Evolutionary conservation across 2,329 filamentous ascomycete genomes (phyloP).

Genomic region (Arthrobotrys sphaeroides): DNA sequence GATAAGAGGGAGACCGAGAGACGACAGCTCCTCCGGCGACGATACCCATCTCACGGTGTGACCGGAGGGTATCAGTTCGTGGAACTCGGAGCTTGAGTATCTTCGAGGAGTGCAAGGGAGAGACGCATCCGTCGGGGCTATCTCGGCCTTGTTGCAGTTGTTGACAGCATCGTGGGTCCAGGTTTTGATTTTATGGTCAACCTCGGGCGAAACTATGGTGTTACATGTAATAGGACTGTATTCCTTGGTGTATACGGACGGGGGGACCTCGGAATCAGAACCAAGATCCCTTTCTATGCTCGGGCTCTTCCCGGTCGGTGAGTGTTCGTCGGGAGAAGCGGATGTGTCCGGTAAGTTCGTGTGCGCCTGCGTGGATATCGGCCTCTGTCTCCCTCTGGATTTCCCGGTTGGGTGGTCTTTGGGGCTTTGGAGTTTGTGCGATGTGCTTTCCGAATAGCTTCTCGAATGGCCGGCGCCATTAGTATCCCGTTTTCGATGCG

Average conservation of each 20-base stretch:
- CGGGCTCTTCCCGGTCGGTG: constrained; percentile 48
- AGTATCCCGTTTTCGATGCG: constrained; percentile 81
- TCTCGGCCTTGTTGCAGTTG: constrained; percentile 23
- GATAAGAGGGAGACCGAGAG: constrained; percentile 40
- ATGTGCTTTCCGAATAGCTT: constrained; percentile 64
- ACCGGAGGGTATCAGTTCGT: constrained; percentile 42
- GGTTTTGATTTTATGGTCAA: constrained; percentile 49
- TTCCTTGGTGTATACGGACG: constrained; percentile 51
- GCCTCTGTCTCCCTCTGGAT: constrained; percentile 39
- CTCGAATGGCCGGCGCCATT: constrained; percentile 68
- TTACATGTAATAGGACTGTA: constrained; percentile 51
- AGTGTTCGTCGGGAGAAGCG: constrained; percentile 48
- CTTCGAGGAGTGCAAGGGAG: constrained; percentile 33
- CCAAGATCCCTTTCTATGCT: constrained; percentile 48
- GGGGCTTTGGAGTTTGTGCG: constrained; percentile 60
- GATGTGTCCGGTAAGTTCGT: constrained; percentile 45
- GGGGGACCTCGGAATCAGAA: constrained; percentile 46
- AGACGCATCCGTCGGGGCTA: constrained; percentile 24
- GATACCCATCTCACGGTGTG: constrained; percentile 51
- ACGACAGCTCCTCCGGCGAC: constrained; percentile 39
- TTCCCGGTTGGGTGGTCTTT: constrained; percentile 41
- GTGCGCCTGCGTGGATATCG: constrained; percentile 43
- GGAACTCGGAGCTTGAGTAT: constrained; percentile 42
- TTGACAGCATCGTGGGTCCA: constrained; percentile 37
- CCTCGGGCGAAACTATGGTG: constrained; percentile 48